Conservation (phyloP, 163 green algal genomes). For the Chloroidium sp. region DNA sequence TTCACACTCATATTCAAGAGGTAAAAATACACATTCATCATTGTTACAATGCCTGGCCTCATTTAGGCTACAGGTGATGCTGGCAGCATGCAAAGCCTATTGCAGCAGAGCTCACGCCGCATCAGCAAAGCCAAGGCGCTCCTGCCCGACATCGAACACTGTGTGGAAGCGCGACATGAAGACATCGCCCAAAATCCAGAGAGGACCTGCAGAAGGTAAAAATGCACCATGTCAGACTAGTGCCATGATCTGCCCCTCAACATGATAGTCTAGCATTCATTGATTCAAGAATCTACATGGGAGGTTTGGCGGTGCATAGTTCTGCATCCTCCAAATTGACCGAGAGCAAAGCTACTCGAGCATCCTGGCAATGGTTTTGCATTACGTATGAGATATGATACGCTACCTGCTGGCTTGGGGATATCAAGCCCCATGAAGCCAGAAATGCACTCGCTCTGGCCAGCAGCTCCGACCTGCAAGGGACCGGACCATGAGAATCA, state of each 20-base stretch:
- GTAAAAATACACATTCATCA: no score
- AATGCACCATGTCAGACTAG: constrained; percentile 10
- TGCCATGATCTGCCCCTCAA: background rate
- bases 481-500: background rate
- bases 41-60: no score
- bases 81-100: background rate
- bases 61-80: background rate
- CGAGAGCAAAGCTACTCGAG: no score
- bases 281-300: no score
- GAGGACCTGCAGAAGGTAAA: constrained; percentile 42
- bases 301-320: no score
- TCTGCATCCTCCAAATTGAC: no score
- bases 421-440: constrained; percentile 92
- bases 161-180: constrained; percentile 96
- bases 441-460: constrained; percentile 78
- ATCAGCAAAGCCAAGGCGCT: constrained; percentile 58
- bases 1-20: no score
- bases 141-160: constrained; percentile 78
- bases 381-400: no score
- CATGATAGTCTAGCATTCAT: no score
- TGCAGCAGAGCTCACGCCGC: background rate
- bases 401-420: constrained; percentile 19
- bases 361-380: no score
- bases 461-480: constrained; percentile 39
- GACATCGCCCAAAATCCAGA: constrained; percentile 98